Base-by-base conservation (phyloP, 2,329 filamentous ascomycete species). In the Paracoccidioides brasiliensis region DNA sequence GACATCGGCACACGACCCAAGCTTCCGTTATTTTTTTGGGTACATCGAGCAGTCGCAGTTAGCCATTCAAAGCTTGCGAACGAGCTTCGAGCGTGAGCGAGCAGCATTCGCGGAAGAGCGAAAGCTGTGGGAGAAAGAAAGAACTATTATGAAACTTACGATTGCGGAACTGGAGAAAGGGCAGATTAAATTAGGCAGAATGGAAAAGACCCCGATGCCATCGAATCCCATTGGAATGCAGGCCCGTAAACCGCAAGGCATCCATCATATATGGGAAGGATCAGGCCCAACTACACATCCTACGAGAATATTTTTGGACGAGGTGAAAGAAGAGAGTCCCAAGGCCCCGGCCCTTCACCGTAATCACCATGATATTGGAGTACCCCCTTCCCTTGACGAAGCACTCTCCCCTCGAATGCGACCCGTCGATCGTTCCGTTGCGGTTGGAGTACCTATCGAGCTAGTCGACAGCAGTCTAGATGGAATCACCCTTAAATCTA, bases 401-500 rank as follows among this genome's bases (percentile, higher is more conserved):
- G 70, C 71, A 10, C 64, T 74, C 22, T 72, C 71, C 5, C 68
- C 70, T 4, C 64, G 64, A 46, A 64, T 67, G 40, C 69, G 62
- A 52, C 63, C 67, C 28, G 62, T 61, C 35, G 72, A 73, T 52
- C 62, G 62, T 7, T 57, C 63, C 9, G 55, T 62, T 10, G 62
- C 61, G 56, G 59, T 67, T 52, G 67, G 69, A 38, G 64, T 74
- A 7, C 73, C 73, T 3, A 72, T 76, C 55, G 72, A 75, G 60
- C 69, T 72, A 59, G 64, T 76, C 40, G 74, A 76, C 59, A 74
- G 69, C 53, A 69, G 65, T 35, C 65, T 76, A 1, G 74, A 76
- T 57, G 73, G 74, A 5, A 76, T 76, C 56, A 75, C 70, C 5
- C 66, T 76, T 52, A 76, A 75, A 55, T 74, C 73, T 3, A 70